Evolutionary conservation across 441 rosid species (phyloP), one percentile per base, ranked within the genome.

Genomic region (Populus hybrid): DNA sequence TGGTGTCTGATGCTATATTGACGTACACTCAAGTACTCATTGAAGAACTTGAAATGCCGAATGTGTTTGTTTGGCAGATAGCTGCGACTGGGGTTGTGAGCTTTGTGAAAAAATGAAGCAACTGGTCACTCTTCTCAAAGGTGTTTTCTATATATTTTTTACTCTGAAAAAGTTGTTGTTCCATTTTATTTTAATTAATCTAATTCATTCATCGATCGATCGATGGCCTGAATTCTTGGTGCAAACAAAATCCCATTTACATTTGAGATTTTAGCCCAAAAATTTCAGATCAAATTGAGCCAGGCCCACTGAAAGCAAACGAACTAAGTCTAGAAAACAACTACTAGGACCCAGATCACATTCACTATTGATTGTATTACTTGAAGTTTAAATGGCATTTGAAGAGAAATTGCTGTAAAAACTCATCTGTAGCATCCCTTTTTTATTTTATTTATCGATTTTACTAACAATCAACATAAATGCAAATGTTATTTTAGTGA

Each of bases 1-100:
- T 80, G 6, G 50, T 80, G 20, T 75, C 79, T 4, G 82, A 80
- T 64, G 73, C 75, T 71, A 70, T 80, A 4, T 66, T 80, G 82
- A 66, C 34, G 23, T 67, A 75, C 24, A 76, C 68, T 57, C 9
- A 67, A 6, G n/a, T 10, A 0, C 75, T 80, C n/a, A 71, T 77
- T 61, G 65, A 80, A n/a, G 77, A 80, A 40, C 46, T 80, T 11
- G 40, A 53, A 5, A 80, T 80, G 64, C 82, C 79, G 16, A 67
- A 76, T 40, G 82, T 80, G 2, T 32, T 80, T 9, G 73, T 80
- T 8, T 80, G 82, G 79, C 30, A 71, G 38, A 59, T 80, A 64
- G 76, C 76, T 10, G 82, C 79, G 16, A 75, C 79, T 11, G 82
- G 82, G 0, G 67, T 66, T 28, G 3, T 80, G 73, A 75, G 76